phyloP scores from a whole-genome alignment of 257 asterid species.

The Euphrasia confusa region DNA sequence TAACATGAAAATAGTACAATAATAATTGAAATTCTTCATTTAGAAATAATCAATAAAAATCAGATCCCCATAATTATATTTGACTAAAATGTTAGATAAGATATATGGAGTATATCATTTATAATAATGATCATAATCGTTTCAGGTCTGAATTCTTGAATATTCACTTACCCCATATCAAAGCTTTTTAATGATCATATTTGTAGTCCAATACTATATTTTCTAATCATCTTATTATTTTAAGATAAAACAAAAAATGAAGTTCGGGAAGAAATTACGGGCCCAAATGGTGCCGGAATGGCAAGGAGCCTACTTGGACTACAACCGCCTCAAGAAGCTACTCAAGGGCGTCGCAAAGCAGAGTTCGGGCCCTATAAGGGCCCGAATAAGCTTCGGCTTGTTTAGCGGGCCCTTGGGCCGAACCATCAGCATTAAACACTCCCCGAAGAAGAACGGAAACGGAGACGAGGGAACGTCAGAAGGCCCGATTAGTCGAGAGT shows the following conservation, averaged over 20 bases:
- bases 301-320: conserved; percentile 75
- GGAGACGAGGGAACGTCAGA: conserved; percentile 51
- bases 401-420: conserved; percentile 51
- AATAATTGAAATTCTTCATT: too few species aligned
- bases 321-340: conserved; percentile 38
- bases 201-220: too few species aligned
- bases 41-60: too few species aligned
- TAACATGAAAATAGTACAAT: too few species aligned
- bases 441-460: conserved; percentile 17
- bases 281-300: conserved; percentile 82
- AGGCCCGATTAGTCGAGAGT: conserved; percentile 21
- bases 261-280: conserved; percentile 62
- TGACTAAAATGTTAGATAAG: too few species aligned
- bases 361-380: conserved; percentile 7
- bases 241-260: conserved; percentile 39
- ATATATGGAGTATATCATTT: too few species aligned
- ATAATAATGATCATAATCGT: too few species aligned
- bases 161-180: too few species aligned
- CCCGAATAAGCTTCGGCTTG: conserved; percentile 20
- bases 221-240: too few species aligned
- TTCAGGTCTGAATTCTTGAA: too few species aligned
- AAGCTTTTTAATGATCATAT: too few species aligned
- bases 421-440: background rate
- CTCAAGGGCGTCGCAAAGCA: conserved; percentile 33
- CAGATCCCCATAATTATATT: too few species aligned